Evolutionary conservation across 139 green algal species (phyloP), one percentile per base, ranked within the genome.

Genomic region (Dunaliella primolecta): DNA sequence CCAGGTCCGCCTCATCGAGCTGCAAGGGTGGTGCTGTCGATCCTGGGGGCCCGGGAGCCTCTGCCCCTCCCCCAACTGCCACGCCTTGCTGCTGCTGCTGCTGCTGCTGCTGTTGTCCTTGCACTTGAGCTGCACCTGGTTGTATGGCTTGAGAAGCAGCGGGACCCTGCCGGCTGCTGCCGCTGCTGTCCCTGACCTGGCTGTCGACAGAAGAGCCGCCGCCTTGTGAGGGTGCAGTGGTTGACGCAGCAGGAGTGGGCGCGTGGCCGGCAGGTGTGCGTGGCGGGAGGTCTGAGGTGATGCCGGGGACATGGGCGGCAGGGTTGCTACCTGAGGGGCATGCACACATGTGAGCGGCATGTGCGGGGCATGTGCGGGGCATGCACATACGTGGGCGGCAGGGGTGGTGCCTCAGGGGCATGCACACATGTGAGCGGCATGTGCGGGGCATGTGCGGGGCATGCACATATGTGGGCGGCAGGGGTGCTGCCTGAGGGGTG

Each of bases 1-100:
- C 89, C 33, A 92, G 31, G 35, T 93, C 92, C 79, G 91, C 91
- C 2, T 84, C 85, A 77, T 89, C 87, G 2, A 91, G 35, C 71
- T 79, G 32, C 75, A 91, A 33, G n/a, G n/a, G n/a, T n/a, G n/a
- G n/a, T n/a, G n/a, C n/a, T n/a, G n/a, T n/a, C 23, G 57, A 34
- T 11, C 3, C 27, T 37, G 33, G n/a, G n/a, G 33, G 25, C 11
- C 37, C 30, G 7, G 15, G 25, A 31, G 37, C 57, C 76, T 11
- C 81, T 27, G 31, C 72, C 36, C 25, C 55, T 25, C 2, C 70
- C 75, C 38, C 81, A 74, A 35, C 81, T 35, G n/a, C n/a, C 31
- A 7, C 46, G 46, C 46, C 46, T 7, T 64, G n/a, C n/a, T n/a
- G n/a, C 46, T 64, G 46, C 46, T 7, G 15, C 7, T 7, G 46